Conservation (phyloP, 768 basidiomycete genomes). For the Macrolepiota dolichaula region DNA sequence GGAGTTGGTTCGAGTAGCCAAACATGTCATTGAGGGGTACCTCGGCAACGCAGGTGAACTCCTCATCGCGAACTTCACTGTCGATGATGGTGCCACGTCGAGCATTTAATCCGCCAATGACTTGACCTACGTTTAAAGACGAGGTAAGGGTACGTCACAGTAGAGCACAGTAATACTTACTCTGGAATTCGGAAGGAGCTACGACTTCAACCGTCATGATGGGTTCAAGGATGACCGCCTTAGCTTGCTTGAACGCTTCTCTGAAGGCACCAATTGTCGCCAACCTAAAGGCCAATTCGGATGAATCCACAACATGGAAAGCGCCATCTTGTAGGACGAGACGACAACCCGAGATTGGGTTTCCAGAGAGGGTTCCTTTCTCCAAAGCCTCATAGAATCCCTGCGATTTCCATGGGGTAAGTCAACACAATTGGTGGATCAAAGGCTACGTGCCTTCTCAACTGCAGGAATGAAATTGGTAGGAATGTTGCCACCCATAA, state of each 20-base stretch:
- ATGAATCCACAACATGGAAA: conserved; percentile 93
- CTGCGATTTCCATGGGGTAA: conserved; percentile 31
- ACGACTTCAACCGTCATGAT: conserved; percentile 98
- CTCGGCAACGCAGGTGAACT: conserved; percentile 89
- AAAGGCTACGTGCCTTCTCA: conserved; percentile 64
- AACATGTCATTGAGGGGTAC: conserved; percentile 99
- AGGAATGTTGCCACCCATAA: conserved; percentile 93
- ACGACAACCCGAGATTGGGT: conserved; percentile 80
- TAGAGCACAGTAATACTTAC: conserved; percentile 30
- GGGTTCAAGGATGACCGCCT: conserved; percentile 89
- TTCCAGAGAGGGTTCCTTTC: conserved; percentile 87
- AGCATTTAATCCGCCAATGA: conserved; percentile 92
- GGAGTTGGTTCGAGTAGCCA: conserved; percentile 89
- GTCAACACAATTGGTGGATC: not conserved
- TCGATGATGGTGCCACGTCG: conserved; percentile 93
- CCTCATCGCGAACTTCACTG: conserved; percentile 95
- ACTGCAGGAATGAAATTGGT: conserved; percentile 90
- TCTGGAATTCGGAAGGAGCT: conserved; percentile 95
- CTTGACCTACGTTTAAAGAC: conserved; percentile 47
- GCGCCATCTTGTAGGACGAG: conserved; percentile 90
- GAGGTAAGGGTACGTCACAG: not conserved
- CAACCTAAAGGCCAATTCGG: conserved; percentile 91
- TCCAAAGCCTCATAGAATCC: conserved; percentile 94
- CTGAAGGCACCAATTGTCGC: conserved; percentile 91
- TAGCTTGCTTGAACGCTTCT: conserved; percentile 77